A percentile compares a stretch with the other conserved stretches of the same genome.
These are phyloP conservation scores for Hypoxylon crocopeplum DNA, from an alignment of 495 filamentous ascomycete species.

Conservation along the genomic window DNA sequence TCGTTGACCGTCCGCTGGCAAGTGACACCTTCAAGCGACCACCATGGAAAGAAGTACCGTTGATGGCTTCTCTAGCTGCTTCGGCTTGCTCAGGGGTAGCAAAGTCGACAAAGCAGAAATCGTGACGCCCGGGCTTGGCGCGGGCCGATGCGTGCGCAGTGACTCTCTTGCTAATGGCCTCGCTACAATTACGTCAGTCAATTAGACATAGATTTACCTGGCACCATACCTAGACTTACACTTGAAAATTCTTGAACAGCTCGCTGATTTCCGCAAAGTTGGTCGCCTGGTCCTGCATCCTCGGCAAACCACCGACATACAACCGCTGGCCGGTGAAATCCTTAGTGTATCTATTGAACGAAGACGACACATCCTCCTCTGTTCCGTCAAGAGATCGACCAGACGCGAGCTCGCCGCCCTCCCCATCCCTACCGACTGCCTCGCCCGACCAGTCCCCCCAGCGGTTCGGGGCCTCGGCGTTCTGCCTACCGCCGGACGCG, in stretches of 20 bases:
- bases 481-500: slow-evolving; percentile 21
- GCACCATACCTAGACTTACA: slow-evolving; percentile 45
- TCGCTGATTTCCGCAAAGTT: slow-evolving; percentile 60
- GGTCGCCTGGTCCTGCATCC: slow-evolving; percentile 61
- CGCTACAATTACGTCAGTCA: slow-evolving; percentile 16
- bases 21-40: slow-evolving; percentile 30
- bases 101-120: slow-evolving; percentile 75
- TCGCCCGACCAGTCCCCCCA: slow-evolving; percentile 50
- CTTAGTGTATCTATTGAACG: slow-evolving; percentile 22
- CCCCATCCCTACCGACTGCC: slow-evolving; percentile 7
- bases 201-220: no score
- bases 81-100: slow-evolving; percentile 61
- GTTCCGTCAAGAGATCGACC: no score
- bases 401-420: slow-evolving; percentile 1
- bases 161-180: slow-evolving; percentile 70
- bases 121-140: slow-evolving; percentile 62
- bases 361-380: background rate
- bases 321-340: slow-evolving; percentile 55
- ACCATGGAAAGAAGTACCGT: slow-evolving; percentile 37
- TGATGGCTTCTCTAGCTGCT: slow-evolving; percentile 42
- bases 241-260: slow-evolving; percentile 65
- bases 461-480: slow-evolving; percentile 36
- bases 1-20: slow-evolving; percentile 28
- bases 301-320: slow-evolving; percentile 69
- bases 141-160: slow-evolving; percentile 61